phyloP scores from a whole-genome alignment of 2,329 filamentous ascomycete species.

The Diaporthe aspalathi region DNA sequence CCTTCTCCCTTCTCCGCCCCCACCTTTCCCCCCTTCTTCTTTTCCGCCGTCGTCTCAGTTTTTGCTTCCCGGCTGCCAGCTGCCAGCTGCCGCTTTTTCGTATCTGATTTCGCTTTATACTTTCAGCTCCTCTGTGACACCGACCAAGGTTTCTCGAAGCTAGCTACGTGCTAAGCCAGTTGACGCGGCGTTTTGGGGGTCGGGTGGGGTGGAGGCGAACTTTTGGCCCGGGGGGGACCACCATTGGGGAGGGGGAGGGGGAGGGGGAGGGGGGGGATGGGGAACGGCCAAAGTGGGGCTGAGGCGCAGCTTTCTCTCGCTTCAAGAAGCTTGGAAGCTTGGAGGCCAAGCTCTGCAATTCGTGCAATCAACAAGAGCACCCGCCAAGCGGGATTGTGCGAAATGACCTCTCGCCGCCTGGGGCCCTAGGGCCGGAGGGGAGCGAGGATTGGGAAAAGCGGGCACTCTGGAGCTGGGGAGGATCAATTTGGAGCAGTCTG shows the following conservation, averaged over 20 bases:
- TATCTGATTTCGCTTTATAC: neutral
- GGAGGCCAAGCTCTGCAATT: constrained; percentile 8
- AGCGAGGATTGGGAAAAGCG: constrained; percentile 24
- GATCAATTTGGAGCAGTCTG: constrained; percentile 13
- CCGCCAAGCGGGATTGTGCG: constrained; percentile 14
- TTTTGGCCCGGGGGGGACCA: neutral
- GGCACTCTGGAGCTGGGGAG: constrained; percentile 22
- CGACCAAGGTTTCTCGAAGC: neutral
- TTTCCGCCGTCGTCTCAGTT: neutral
- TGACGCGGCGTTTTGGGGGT: constrained; percentile 20
- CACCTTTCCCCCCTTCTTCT: neutral
- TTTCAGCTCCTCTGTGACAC: neutral
- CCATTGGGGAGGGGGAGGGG: too few species aligned
- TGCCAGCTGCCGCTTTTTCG: neutral
- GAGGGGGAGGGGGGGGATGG: too few species aligned
- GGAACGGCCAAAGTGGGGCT: constrained; percentile 11
- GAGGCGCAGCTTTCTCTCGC: constrained; percentile 23
- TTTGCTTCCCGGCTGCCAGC: too few species aligned
- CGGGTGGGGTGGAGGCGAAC: neutral
- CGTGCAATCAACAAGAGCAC: constrained; percentile 5
- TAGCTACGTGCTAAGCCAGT: constrained; percentile 9
- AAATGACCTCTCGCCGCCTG: constrained; percentile 25
- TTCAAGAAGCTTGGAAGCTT: constrained; percentile 26
- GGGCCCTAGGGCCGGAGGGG: constrained; percentile 28
- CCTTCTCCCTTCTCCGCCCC: neutral